Evolutionary conservation across 768 basidiomycete genomes (phyloP), one percentile per base, ranked within the genome.

Genomic region (Gautieria morchelliformis): DNA sequence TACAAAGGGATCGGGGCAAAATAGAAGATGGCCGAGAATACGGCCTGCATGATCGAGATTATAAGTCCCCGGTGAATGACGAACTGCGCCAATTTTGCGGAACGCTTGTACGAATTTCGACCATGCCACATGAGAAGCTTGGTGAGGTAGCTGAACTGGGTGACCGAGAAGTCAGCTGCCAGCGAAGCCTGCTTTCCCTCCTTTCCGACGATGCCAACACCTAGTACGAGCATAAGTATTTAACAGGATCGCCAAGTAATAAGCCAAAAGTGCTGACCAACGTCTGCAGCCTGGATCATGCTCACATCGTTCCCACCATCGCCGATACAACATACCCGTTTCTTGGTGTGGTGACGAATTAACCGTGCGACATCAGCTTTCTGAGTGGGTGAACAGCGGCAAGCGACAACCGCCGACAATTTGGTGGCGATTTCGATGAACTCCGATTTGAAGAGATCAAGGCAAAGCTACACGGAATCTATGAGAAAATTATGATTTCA

Each of bases 201-300:
- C 70, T 99, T 98, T 19, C 96, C 96, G 17, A 98, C 96, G 62
- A 99, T 98, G 20, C 96, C 96, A 33, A 99, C 83, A 52, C 94
- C 93, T 93, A 53, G 6, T 17, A 10, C 53, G 8, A 32, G 33
- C 56, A 45, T 70, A n/a, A n/a, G n/a, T n/a, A n/a, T n/a, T n/a
- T 71, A 76, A 30, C 39, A 35, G 10, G 9, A 5, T 46, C 10
- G n/a, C 12, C 11, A 11, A 9, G 48, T 24, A 17, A 17, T 22
- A n/a, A 22, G 19, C 24, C 45, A 22, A 47, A 44, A 11, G 33
- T 5, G 83, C 92, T 68, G 49, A 93, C 93, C 95, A 58, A 99
- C 93, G 65, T 98, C 93, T 2, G 96, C 96, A 1, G 96, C 96
- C 66, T 98, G 96, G 60, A 99, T 99, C 96, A 99, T 99, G 69